Conservation (phyloP, 257 asterid genomes). For the Primulina tabacum region DNA sequence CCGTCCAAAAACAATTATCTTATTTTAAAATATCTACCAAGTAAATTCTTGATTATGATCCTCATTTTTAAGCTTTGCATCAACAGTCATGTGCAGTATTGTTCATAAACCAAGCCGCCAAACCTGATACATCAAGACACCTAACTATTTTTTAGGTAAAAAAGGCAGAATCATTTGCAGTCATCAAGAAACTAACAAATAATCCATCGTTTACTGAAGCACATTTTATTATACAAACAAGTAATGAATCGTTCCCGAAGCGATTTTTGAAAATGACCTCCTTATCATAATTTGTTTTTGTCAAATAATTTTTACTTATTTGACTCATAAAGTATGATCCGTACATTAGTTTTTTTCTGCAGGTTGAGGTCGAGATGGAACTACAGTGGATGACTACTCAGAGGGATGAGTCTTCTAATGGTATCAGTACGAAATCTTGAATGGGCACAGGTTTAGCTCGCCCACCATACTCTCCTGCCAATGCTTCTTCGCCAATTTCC, state of each 20-base stretch:
- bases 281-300: not conserved
- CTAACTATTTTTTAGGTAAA: no score
- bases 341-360: not conserved
- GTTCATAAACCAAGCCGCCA: no score
- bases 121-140: no score
- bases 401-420: constrained; percentile 23
- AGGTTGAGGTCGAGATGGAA: constrained; percentile 19
- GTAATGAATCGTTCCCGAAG: not conserved
- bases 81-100: no score
- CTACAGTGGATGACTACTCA: not conserved
- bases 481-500: constrained; percentile 55
- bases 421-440: constrained; percentile 45
- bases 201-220: not conserved
- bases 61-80: no score
- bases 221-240: no score
- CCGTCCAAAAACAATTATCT: no score
- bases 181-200: no score
- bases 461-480: constrained; percentile 83
- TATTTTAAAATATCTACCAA: no score
- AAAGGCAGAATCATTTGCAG: no score
- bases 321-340: not conserved
- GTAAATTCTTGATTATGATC: no score
- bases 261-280: not conserved
- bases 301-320: not conserved
- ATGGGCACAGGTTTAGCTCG: constrained; percentile 43